Evolutionary conservation across 2,329 filamentous ascomycete genomes (phyloP).

Genomic region (Trichothecium roseum): DNA sequence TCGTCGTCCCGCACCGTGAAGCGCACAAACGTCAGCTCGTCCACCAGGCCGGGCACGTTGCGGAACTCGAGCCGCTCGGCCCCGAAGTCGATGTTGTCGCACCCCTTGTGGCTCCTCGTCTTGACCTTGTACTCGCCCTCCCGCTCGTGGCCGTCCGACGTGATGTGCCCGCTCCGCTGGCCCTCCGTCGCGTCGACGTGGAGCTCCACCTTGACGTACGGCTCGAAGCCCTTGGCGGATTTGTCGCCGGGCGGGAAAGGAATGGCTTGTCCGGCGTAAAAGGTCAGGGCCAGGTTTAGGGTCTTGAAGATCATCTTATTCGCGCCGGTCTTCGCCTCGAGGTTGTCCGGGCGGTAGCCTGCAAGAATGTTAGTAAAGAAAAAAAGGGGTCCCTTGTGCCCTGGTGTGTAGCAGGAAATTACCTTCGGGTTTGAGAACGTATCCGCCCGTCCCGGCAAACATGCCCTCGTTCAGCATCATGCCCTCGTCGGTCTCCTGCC

Average conservation of each 20-base stretch:
- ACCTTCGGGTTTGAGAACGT: constrained; percentile 74
- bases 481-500: constrained; percentile 81
- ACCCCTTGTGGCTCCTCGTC: constrained; percentile 47
- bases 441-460: constrained; percentile 77
- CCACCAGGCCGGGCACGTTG: constrained; percentile 44
- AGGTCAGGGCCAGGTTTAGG: constrained; percentile 55
- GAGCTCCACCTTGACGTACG: constrained; percentile 75
- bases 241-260: constrained; percentile 49
- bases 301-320: constrained; percentile 38
- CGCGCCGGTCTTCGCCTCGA: constrained; percentile 11
- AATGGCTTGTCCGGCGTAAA: constrained; percentile 68
- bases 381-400: not conserved
- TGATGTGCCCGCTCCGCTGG: constrained; percentile 21
- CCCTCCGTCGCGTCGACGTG: constrained; percentile 62
- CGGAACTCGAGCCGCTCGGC: constrained; percentile 49
- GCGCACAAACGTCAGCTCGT: constrained; percentile 62
- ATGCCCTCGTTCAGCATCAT: constrained; percentile 96
- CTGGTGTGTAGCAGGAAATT: constrained; percentile 4
- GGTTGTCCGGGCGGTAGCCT: constrained; percentile 21
- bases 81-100: constrained; percentile 49
- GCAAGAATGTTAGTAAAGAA: constrained; percentile 1
- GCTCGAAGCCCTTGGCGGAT: constrained; percentile 50
- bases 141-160: constrained; percentile 28
- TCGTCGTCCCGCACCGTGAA: constrained; percentile 87
- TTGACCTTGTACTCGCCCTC: constrained; percentile 44